Base-by-base conservation (phyloP, 495 filamentous ascomycete genomes). In the Penicillium salamii region DNA sequence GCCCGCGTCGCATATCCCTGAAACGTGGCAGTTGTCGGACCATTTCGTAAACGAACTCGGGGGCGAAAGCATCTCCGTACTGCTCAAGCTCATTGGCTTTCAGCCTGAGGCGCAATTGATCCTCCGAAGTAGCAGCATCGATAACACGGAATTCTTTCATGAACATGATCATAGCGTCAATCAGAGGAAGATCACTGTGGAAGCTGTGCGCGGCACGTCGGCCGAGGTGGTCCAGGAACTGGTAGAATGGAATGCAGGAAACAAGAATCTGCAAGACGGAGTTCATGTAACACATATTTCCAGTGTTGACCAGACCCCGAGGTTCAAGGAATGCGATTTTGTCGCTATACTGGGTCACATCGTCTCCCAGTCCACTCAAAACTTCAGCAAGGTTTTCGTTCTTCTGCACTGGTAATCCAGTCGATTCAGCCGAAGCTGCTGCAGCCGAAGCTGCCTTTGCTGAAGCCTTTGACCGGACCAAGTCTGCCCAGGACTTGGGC, bases 251-350 rank as follows among this genome's bases (percentile, higher is more conserved):
- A 55, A 87, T 78, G 67, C 91, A 97, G 49, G 88, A 96, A 49
- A 96, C 78, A 49, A 98, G 75, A 60, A 93, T 87, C 83, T 98
- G 93, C 42, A 98, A 75, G 63, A 97, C 93, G 37, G 93, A 96
- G 74, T 97, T 98, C 95, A 98, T 97, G 74, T 97, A 98, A 71
- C 93, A 98, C 91, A 97, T 93, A 62, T 98, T 98, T 7, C 93
- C 93, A 36, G 91, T 95, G 68, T 98, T 98, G 37, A 96, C 85
- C 57, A 98, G 79, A 4, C 93, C 93, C 41, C 95, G 78, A n/a
- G 93, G 93, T 65, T 97, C 89, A 5, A 98, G 77, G 62, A 97
- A 97, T 9, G 84, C 69, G 42, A 92, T 72, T 57, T 88, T 91
- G 5, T 80, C 77, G 14, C 65, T 72, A 45, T 76, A 78, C 33